A percentile compares a stretch with the other conserved stretches of the same genome.
Conservation (phyloP, 2,329 filamentous ascomycete species). For the Volutella citrinella region DNA sequence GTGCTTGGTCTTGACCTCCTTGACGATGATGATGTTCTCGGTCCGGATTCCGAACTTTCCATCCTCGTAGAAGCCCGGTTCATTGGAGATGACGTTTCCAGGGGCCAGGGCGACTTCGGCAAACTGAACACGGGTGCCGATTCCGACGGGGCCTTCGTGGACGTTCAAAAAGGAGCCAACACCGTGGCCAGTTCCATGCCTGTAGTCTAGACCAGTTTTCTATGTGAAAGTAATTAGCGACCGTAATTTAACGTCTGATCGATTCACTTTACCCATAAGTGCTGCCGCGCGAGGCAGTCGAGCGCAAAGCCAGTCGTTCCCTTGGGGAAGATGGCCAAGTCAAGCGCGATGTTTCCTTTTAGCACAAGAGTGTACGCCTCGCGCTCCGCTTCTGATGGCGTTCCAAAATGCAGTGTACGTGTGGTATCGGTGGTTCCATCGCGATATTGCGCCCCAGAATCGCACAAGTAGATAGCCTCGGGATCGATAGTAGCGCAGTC, state of each 20-base stretch:
- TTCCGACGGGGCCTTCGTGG: constrained; percentile 94
- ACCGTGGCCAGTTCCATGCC: constrained; percentile 94
- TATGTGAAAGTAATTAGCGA: constrained; percentile 20
- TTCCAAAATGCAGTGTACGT: constrained; percentile 86
- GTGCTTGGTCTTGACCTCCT: constrained; percentile 81
- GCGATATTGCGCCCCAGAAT: constrained; percentile 93
- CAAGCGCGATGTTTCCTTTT: constrained; percentile 89
- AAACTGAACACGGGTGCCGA: constrained; percentile 88
- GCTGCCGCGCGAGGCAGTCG: constrained; percentile 83
- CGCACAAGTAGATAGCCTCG: constrained; percentile 84
- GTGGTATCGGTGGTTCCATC: constrained; percentile 98
- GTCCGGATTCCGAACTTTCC: constrained; percentile 92
- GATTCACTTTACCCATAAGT: constrained; percentile 69
- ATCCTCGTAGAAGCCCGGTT: constrained; percentile 97
- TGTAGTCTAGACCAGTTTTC: constrained; percentile 79
- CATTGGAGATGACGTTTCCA: constrained; percentile 95
- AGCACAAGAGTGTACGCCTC: constrained; percentile 91
- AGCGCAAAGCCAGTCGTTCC: constrained; percentile 92
- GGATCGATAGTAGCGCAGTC: constrained; percentile 83
- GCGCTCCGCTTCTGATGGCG: constrained; percentile 77
- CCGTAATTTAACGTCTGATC: not conserved
- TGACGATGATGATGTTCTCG: constrained; percentile 92
- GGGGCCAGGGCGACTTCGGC: constrained; percentile 83
- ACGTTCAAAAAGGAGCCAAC: constrained; percentile 95
- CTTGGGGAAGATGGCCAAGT: constrained; percentile 86